These are phyloP conservation scores for Russula olivacea DNA, from an alignment of 768 basidiomycete species.

Conservation along the genomic window DNA sequence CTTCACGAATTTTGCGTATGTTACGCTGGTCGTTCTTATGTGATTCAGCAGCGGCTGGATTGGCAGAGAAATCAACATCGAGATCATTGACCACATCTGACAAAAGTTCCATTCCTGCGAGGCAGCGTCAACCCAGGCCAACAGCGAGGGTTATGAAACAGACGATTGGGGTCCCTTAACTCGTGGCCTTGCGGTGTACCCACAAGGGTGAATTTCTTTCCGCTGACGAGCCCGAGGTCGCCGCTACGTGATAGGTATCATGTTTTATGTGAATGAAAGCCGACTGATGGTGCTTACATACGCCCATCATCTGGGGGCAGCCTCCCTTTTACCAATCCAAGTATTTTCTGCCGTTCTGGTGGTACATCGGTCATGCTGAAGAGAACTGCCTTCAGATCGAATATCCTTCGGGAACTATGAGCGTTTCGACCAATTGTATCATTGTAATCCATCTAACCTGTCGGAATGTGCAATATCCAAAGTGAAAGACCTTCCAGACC, in stretches of 20 bases:
- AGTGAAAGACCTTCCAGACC: slow-evolving; percentile 63
- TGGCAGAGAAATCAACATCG: slow-evolving; percentile 70
- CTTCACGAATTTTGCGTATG: slow-evolving; percentile 72
- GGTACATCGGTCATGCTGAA: slow-evolving; percentile 72
- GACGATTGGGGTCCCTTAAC: slow-evolving; percentile 72
- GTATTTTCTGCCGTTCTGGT: slow-evolving; percentile 79
- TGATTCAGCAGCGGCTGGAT: slow-evolving; percentile 48
- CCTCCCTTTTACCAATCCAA: slow-evolving; percentile 80
- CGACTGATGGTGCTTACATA: slow-evolving; percentile 38
- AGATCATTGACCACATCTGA: slow-evolving; percentile 76
- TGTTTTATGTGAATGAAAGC: not conserved
- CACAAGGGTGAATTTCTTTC: slow-evolving; percentile 77
- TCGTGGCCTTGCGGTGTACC: slow-evolving; percentile 84
- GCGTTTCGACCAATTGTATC: not conserved
- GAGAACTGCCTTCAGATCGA: slow-evolving; percentile 68
- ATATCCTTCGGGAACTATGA: slow-evolving; percentile 46
- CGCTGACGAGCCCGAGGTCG: slow-evolving; percentile 50
- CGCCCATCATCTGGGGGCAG: slow-evolving; percentile 67
- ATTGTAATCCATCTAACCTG: slow-evolving; percentile 39
- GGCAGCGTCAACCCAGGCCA: not conserved
- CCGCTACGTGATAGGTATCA: slow-evolving; percentile 35
- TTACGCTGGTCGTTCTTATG: slow-evolving; percentile 78
- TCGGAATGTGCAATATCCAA: slow-evolving; percentile 72
- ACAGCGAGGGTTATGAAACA: slow-evolving; percentile 9
- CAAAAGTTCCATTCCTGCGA: slow-evolving; percentile 53